Evolutionary conservation across 225 moss, liverwort and hornwort genomes (phyloP), one percentile per base, ranked within the genome.

Genomic region (Bryum argenteum): DNA sequence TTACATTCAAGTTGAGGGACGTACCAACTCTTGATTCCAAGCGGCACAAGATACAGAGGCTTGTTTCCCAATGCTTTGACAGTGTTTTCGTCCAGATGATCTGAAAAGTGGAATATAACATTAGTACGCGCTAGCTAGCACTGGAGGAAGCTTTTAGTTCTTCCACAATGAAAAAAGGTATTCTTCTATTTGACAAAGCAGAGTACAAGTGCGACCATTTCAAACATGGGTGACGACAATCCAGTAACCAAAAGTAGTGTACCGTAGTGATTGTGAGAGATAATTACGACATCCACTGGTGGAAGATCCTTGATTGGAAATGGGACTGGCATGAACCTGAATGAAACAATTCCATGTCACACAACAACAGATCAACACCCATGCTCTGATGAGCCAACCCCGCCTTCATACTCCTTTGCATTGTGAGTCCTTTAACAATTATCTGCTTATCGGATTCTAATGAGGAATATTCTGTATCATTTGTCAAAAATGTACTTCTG

Each of bases 211-310:
- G 60, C n/a, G 39, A 23, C 50, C 74, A 58, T 58, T 61, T 26
- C 56, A n/a, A 50, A 54, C 8, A 48, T 44, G 7, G 17, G 43
- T 20, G 43, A 48, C 19, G 3, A 9, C 28, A 28, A 28, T 5
- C 2, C 2, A 44, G 43, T 44, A 12, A 44, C 2, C 11, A 1
- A 2, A 17, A 40, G 18, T 3, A 10, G 18, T 41, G 57, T 81
- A 81, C 81, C 77, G 8, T 81, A 81, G 73, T 81, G 77, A 59
- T 81, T 73, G 81, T 81, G 81, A 24, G 81, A 81, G 53, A 81
- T 81, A 37, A 81, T 77, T 9, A 81, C 81, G 19, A 81, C 64
- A 64, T 81, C 81, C 73, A 81, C 81, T 44, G 77, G 77, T 64
- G 81, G 81, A 5, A 81, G 73, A 73, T 81, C 77, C 64, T 81